These are phyloP conservation scores for Gaeumannomyces sp. DNA, from an alignment of 2,329 filamentous ascomycete species.

Conservation along the genomic window DNA sequence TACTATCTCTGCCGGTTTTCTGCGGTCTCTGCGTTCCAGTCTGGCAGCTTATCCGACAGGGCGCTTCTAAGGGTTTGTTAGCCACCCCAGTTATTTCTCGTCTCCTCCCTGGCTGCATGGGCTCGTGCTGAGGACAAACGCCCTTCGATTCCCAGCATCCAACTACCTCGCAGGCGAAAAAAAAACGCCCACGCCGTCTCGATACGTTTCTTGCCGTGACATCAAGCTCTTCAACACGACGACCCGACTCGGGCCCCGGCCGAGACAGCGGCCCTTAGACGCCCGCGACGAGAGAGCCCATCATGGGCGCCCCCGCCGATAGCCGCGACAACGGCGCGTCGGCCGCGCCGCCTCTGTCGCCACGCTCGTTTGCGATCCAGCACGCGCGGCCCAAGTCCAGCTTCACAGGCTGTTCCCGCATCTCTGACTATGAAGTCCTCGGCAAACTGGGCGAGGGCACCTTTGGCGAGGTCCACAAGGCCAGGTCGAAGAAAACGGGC, in stretches of 20 bases:
- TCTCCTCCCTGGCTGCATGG: not conserved
- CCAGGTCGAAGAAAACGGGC: slow-evolving; percentile 67
- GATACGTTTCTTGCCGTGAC: not conserved
- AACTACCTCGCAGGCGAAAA: not conserved
- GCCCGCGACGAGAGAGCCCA: not conserved
- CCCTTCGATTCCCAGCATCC: not conserved
- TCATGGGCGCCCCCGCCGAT: slow-evolving; percentile 5
- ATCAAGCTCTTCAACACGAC: not conserved
- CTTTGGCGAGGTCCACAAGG: slow-evolving; percentile 96
- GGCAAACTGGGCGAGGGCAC: slow-evolving; percentile 90
- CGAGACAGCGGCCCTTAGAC: not conserved
- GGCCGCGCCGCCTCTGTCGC: slow-evolving; percentile 32
- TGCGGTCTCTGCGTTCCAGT: not conserved
- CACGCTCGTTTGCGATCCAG: slow-evolving; percentile 49
- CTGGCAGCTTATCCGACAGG: not conserved
- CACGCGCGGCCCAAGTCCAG: slow-evolving; percentile 50
- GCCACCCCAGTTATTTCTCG: not conserved
- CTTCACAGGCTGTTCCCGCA: slow-evolving; percentile 80
- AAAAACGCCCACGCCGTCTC: not conserved
- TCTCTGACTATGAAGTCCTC: slow-evolving; percentile 71
- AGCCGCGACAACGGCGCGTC: slow-evolving; percentile 2
- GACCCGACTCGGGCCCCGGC: not conserved
- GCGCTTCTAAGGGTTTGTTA: not conserved
- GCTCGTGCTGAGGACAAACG: not conserved
- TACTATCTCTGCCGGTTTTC: not conserved